Conservation (phyloP, 345 rosid genomes). For the Eucalyptus regnans region DNA sequence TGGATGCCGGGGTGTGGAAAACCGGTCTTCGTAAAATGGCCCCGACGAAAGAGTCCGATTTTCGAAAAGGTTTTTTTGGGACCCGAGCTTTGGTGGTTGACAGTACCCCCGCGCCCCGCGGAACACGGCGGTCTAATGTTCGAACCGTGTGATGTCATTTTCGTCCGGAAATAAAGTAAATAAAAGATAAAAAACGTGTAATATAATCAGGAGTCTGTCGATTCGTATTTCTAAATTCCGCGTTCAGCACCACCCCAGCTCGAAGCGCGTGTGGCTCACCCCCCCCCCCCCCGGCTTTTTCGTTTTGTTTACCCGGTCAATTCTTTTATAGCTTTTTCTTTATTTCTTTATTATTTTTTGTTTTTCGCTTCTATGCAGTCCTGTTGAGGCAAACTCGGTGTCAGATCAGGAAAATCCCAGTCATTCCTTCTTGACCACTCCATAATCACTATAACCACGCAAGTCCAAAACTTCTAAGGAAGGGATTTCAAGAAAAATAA, state of each 20-base stretch:
- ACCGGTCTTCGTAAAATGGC: background rate
- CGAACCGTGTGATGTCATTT: background rate
- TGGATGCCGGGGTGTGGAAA: background rate
- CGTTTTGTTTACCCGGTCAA: background rate
- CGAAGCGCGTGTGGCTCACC: background rate
- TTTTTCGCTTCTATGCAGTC: background rate
- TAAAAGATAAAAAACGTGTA: background rate
- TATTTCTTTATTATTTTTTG: background rate
- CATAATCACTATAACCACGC: background rate
- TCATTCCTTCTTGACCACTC: background rate
- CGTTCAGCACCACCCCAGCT: background rate
- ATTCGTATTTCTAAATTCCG: background rate
- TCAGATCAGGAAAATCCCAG: background rate
- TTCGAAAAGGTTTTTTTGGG: background rate
- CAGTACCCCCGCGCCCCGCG: background rate
- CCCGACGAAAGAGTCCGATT: background rate
- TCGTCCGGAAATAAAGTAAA: background rate
- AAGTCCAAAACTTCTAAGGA: background rate
- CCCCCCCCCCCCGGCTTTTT: background rate
- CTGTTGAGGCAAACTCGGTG: background rate
- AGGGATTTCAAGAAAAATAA: background rate
- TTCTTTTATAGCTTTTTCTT: background rate
- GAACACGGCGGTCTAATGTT: background rate
- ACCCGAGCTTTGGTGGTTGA: background rate
- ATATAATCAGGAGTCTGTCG: background rate